These are phyloP conservation scores for Didymella lethalis DNA, from an alignment of 2,329 filamentous ascomycete genomes.

Conservation along the genomic window DNA sequence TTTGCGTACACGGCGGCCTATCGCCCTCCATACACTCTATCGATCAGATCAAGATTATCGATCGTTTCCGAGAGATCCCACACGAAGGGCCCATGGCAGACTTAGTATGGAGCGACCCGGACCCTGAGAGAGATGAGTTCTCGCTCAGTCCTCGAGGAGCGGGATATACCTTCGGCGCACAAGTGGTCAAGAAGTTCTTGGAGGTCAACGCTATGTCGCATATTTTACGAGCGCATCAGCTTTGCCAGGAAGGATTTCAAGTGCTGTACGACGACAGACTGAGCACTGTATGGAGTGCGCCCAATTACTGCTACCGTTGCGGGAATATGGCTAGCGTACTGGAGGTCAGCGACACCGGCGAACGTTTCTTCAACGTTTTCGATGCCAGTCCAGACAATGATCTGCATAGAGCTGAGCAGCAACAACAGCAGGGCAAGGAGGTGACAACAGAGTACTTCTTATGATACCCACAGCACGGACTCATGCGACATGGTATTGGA, in stretches of 20 bases:
- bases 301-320: constrained; percentile 88
- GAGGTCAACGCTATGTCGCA: constrained; percentile 98
- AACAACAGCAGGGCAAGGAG: constrained; percentile 77
- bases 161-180: constrained; percentile 96
- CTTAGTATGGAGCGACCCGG: constrained; percentile 96
- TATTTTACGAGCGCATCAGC: constrained; percentile 95
- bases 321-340: constrained; percentile 97
- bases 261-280: constrained; percentile 93
- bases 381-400: constrained; percentile 97
- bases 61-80: constrained; percentile 97
- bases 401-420: constrained; percentile 79
- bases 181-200: constrained; percentile 97
- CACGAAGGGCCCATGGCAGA: constrained; percentile 99
- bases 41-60: constrained; percentile 99
- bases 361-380: constrained; percentile 97
- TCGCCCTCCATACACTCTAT: constrained; percentile 86
- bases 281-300: constrained; percentile 90
- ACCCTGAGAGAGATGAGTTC: constrained; percentile 97
- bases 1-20: constrained; percentile 92
- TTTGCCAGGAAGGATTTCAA: constrained; percentile 98
- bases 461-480: constrained; percentile 56
- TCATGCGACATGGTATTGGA: constrained; percentile 20
- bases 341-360: constrained; percentile 91
- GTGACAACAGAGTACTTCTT: constrained; percentile 73
- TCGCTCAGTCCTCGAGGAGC: constrained; percentile 91